Conservation (phyloP, 352 stramenopile genomes). For the Phytopythium oedochilum region DNA sequence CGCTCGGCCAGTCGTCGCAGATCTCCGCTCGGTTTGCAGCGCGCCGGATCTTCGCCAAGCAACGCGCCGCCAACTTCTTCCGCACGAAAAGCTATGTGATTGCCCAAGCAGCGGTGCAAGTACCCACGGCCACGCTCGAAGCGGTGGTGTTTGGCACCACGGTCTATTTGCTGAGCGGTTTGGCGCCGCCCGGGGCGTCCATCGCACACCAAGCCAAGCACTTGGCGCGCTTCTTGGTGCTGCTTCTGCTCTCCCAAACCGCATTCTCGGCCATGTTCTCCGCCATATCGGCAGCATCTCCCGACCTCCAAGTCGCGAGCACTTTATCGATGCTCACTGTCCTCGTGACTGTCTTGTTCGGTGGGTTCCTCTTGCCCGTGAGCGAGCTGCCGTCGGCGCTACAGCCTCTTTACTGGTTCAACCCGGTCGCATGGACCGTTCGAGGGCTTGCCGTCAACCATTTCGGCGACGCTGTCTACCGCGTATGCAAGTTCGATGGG, state of each 20-base stretch:
- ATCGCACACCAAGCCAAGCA: constrained; percentile 17
- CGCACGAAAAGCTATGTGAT: constrained; percentile 71
- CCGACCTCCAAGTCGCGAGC: constrained; percentile 39
- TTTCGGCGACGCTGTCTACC: constrained; percentile 26
- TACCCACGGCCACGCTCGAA: constrained; percentile 50
- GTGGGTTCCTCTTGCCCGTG: constrained; percentile 36
- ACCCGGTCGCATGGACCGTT: constrained; percentile 43
- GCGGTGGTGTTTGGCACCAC: constrained; percentile 69
- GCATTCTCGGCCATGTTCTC: constrained; percentile 32
- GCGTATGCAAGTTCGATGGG: constrained; percentile 27
- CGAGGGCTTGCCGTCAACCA: constrained; percentile 40
- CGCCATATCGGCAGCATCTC: constrained; percentile 23
- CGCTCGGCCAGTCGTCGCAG: constrained; percentile 58
- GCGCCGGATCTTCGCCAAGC: constrained; percentile 38
- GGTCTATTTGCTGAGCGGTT: constrained; percentile 77
- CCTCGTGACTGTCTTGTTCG: constrained; percentile 42
- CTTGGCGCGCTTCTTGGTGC: constrained; percentile 38
- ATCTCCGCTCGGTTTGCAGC: constrained; percentile 56
- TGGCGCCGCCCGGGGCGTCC: constrained; percentile 12
- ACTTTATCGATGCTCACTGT: constrained; percentile 31
- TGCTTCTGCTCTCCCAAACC: constrained; percentile 32
- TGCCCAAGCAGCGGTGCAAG: constrained; percentile 22
- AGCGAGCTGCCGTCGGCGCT: constrained; percentile 28
- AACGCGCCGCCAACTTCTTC: constrained; percentile 61
- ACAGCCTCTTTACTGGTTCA: constrained; percentile 57